These are phyloP conservation scores for Lactarius tabidus DNA, from an alignment of 768 basidiomycete species.

Conservation along the genomic window DNA sequence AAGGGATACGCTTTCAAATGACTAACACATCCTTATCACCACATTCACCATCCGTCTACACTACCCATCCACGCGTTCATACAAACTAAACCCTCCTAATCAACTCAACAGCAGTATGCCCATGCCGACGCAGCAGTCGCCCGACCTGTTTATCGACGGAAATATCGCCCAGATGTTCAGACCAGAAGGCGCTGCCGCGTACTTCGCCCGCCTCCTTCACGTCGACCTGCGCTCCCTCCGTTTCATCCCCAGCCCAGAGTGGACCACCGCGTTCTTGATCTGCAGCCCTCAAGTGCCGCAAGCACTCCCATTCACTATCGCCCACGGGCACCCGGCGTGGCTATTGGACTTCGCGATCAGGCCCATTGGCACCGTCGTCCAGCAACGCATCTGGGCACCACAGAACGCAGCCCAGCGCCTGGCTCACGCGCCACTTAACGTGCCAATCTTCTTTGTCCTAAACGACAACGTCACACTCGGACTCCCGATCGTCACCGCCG, in stretches of 20 bases:
- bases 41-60: neutral
- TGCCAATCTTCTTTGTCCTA: slow-evolving; percentile 15
- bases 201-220: slow-evolving; percentile 6
- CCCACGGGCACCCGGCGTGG: neutral
- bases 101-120: neutral
- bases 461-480: neutral
- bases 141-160: slow-evolving; percentile 7
- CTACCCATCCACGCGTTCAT: neutral
- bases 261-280: slow-evolving; percentile 10
- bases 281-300: neutral
- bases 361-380: slow-evolving; percentile 3
- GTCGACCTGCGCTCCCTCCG: neutral
- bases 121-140: too few species aligned
- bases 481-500: neutral
- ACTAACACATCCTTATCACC: neutral
- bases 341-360: slow-evolving; percentile 8
- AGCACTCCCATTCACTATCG: neutral
- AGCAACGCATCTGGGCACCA: slow-evolving; percentile 13
- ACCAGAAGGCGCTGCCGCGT: neutral
- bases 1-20: neutral
- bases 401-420: slow-evolving; percentile 1
- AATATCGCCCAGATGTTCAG: slow-evolving; percentile 11
- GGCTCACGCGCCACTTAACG: neutral
- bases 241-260: neutral
- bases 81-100: neutral